Evolutionary conservation across 2,329 filamentous ascomycete species (phyloP), one percentile per base, ranked within the genome.

Genomic region (Kalaharituber pfeilii): DNA sequence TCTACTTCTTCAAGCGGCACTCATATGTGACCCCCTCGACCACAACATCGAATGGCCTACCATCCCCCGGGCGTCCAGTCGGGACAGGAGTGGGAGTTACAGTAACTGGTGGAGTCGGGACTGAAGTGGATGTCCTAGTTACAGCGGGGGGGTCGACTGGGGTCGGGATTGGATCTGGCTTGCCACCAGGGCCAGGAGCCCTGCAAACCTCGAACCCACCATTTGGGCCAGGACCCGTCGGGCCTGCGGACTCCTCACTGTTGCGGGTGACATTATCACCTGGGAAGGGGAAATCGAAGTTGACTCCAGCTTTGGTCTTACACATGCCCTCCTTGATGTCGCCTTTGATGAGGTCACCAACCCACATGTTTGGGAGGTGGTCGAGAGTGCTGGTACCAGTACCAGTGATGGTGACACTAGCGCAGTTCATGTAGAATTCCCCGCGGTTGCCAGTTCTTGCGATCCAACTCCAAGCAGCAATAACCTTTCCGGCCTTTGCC

Each of bases 391-490:
- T 68, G 50, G 75, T 74, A 0, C 69, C 70, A 49, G 67, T 66
- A 22, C 68, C 67, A 52, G 65, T 68, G 25, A 95, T 73, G 0
- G 73, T 75, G 42, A 94, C 68, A 0, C 84, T 78, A 0, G 82
- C 86, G 63, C 89, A 96, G 75, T 94, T 93, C 87, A 94, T 93
- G 75, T 95, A 95, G 75, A 94, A 86, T 66, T 96, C 89, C 13
- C 59, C 50, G 0, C 88, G 81, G 71, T 94, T 94, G 1, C 89
- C 91, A 5, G 82, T 69, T 59, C 79, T 72, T 71, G 86, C 86
- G 70, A 83, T 80, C 81, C 81, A 84, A 24, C 77, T 79, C 85
- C 85, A 64, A 9, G 62, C 52, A 28, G 63, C 63, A 8, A 64
- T 58, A 5, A 56, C 59, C 0, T 26, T 3, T 13, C 60, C 62